Percentiles rank a stretch among this genome's conserved stretches.
phyloP scores from a whole-genome alignment of 306 rosid genomes.

The Castanea crenata region DNA sequence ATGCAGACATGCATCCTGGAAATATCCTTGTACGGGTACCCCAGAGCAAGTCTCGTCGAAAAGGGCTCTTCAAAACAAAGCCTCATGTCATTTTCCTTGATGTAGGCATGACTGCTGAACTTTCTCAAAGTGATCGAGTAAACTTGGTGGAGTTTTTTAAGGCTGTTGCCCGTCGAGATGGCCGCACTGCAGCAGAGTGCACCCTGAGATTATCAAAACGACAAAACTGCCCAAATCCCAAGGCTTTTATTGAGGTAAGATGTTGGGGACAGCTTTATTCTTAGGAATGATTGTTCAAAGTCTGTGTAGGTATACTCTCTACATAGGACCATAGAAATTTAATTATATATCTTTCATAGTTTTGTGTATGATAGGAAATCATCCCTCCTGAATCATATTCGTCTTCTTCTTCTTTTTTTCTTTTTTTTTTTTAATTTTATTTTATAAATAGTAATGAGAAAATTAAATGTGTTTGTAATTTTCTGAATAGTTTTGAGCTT shows the following conservation, averaged over 20 bases:
- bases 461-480: background rate
- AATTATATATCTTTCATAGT: background rate
- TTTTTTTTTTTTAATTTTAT: too few relatives aligned
- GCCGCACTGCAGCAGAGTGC: slow-evolving; percentile 85
- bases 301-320: background rate
- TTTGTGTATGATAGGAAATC: background rate
- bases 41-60: slow-evolving; percentile 56
- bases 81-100: slow-evolving; percentile 98
- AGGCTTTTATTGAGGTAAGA: slow-evolving; percentile 84
- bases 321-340: background rate
- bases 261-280: background rate
- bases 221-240: slow-evolving; percentile 96
- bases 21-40: slow-evolving; percentile 92
- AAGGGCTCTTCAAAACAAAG: slow-evolving; percentile 84
- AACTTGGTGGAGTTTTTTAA: slow-evolving; percentile 89
- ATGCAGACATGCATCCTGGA: slow-evolving; percentile 99
- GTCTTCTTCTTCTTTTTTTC: fast-evolving
- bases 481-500: background rate
- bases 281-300: background rate
- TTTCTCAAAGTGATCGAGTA: slow-evolving; percentile 79
- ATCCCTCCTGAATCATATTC: background rate
- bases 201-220: slow-evolving; percentile 76
- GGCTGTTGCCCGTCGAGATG: slow-evolving; percentile 95
- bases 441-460: too few relatives aligned
- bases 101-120: slow-evolving; percentile 99